These are phyloP conservation scores for Apiosordaria backusii DNA, from an alignment of 495 filamentous ascomycete species.

Conservation along the genomic window DNA sequence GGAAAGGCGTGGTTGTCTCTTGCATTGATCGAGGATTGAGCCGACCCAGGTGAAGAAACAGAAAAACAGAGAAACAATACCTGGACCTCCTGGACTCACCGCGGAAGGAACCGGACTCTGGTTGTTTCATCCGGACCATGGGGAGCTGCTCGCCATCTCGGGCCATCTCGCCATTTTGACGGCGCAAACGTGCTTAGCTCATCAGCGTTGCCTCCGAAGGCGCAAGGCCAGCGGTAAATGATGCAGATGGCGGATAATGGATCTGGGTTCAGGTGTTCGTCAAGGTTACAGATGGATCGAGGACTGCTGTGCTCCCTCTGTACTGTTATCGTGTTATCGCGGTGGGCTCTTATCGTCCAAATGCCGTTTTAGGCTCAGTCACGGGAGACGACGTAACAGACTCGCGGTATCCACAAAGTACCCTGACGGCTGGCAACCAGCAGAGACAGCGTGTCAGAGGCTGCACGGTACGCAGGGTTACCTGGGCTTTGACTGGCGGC, in stretches of 20 bases:
- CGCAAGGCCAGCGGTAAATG: slow-evolving; percentile 17
- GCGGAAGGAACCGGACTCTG: slow-evolving; percentile 12
- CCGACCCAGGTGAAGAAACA: background rate
- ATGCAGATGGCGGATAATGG: slow-evolving; percentile 3
- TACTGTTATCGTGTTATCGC: background rate
- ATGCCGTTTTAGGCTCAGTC: background rate
- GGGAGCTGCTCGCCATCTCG: background rate
- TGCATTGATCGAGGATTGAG: too few species aligned
- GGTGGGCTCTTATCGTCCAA: background rate
- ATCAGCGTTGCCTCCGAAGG: slow-evolving; percentile 13
- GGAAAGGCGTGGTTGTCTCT: background rate
- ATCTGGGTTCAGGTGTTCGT: background rate
- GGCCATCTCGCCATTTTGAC: background rate
- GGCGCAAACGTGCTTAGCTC: slow-evolving; percentile 9
- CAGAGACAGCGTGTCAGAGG: slow-evolving; percentile 1
- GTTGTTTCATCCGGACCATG: too few species aligned
- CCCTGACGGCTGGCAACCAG: background rate
- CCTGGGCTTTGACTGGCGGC: background rate
- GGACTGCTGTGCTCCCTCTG: background rate
- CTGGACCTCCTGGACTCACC: too few species aligned
- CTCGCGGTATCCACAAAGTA: background rate
- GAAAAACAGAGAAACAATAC: too few species aligned
- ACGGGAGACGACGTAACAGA: background rate
- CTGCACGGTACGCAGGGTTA: slow-evolving; percentile 11
- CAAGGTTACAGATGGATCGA: background rate